Percentiles rank a stretch among this genome's conserved stretches.
Conservation (phyloP, 2,329 filamentous ascomycete genomes). For the Fusarium citri region DNA sequence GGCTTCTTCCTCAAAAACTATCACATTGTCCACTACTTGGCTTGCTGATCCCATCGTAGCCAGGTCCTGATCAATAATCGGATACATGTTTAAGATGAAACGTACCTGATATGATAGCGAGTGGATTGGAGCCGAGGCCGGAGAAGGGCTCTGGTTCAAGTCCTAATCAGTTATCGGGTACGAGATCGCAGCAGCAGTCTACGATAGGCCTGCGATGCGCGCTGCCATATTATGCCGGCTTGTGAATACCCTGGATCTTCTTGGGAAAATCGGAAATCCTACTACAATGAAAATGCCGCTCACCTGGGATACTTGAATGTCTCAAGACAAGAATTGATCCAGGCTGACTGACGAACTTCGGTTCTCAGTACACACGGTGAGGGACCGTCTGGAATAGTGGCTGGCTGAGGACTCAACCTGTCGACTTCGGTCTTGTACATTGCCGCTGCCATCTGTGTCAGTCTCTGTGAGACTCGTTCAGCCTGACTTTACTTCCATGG, state of each 20-base stretch:
- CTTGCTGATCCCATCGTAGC: background rate
- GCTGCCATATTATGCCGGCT: no score
- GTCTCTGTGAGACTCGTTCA: no score
- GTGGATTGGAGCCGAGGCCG: background rate
- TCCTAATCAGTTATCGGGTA: background rate
- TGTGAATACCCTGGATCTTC: no score
- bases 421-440: no score
- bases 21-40: background rate
- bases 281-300: no score
- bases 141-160: accelerated
- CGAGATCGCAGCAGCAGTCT: no score
- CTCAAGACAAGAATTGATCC: background rate
- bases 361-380: background rate
- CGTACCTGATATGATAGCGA: accelerated
- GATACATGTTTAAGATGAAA: accelerated
- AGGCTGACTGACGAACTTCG: background rate
- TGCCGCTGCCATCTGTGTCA: no score
- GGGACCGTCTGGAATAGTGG: no score
- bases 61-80: background rate
- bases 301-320: no score
- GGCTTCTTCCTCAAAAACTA: accelerated
- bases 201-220: no score
- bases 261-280: no score
- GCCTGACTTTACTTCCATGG: background rate
- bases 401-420: no score